Base-by-base conservation (phyloP, 768 basidiomycete genomes). In the Boletus vinaceobasis region DNA sequence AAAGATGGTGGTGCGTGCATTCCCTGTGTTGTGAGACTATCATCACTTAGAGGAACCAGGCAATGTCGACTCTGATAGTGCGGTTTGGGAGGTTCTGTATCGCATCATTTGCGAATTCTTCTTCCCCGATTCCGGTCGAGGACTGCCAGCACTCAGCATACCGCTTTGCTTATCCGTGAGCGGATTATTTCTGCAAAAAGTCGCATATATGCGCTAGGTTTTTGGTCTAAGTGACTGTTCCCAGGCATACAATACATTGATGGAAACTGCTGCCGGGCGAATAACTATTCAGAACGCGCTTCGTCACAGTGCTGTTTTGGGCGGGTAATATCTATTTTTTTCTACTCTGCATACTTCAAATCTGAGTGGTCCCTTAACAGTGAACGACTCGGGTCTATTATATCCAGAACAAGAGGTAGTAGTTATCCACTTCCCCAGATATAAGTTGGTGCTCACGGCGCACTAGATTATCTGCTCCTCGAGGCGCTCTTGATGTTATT, bases 401-500 rank as follows among this genome's bases (percentile, higher is more conserved):
- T 87, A 49, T 76, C 75, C 35, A 68, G 73, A 38, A 79, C 77
- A 21, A 77, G 67, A 71, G 81, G 85, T 79, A 60, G 23, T 59
- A 21, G n/a, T 52, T n/a, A 21, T 26, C 27, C 15, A 19, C 43
- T 45, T 10, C 32, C 17, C 44, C 40, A 9, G 39, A 37, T 26
- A 33, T n/a, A 21, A 13, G 15, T 26, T 15, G 3, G 7, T 32
- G 4, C 26, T 43, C 11, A 57, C 37, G 4, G 33, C 26, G 8
- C 58, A 33, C 63, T 35, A 85, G 86, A 82, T 50, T 85, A 78
- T 60, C 69, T 86, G 17, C 75, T 78, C 14, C 66, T 85, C 40
- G 86, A 87, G 63, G 74, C 78, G 15, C 73, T 85, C 4, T 64
- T 86, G 40, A 77, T 80, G 49, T 60, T 87, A 1, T 78, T 86